Evolutionary conservation across 176 grass and related monocot genomes (phyloP).

Genomic region (Oryza nivara): DNA sequence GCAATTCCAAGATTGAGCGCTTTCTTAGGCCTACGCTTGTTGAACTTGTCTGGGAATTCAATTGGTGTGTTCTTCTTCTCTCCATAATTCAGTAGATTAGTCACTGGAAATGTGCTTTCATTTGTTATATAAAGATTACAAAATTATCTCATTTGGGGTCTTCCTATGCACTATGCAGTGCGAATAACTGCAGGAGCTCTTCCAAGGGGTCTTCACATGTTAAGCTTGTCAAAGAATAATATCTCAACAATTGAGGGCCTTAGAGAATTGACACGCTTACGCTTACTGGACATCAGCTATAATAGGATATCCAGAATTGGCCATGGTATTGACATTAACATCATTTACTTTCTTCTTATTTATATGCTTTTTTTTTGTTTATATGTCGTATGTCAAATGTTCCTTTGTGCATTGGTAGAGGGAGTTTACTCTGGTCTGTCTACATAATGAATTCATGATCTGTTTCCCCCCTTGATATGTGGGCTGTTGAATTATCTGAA

Average conservation of each 20-base stretch:
- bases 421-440: not conserved
- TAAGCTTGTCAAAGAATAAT: slow-evolving; percentile 91
- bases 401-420: not conserved
- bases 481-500: not conserved
- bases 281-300: slow-evolving; percentile 82
- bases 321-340: slow-evolving; percentile 67
- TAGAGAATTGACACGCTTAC: slow-evolving; percentile 80
- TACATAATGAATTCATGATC: not conserved
- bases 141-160: slow-evolving; percentile 16
- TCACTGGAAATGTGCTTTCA: slow-evolving; percentile 11
- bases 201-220: slow-evolving; percentile 93
- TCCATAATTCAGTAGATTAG: slow-evolving; percentile 22
- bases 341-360: slow-evolving; percentile 24
- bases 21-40: slow-evolving; percentile 71
- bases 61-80: slow-evolving; percentile 61
- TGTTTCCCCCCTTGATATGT: not conserved
- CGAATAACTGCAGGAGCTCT: slow-evolving; percentile 78
- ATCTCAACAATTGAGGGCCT: slow-evolving; percentile 93
- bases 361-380: not conserved
- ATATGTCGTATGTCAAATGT: not conserved
- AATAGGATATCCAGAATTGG: slow-evolving; percentile 91
- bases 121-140: slow-evolving; percentile 31
- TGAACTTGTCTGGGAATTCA: slow-evolving; percentile 84
- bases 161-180: slow-evolving; percentile 70
- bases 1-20: slow-evolving; percentile 68